Evolutionary conservation across 495 filamentous ascomycete species (phyloP).

Genomic region (Evernia prunastri): DNA sequence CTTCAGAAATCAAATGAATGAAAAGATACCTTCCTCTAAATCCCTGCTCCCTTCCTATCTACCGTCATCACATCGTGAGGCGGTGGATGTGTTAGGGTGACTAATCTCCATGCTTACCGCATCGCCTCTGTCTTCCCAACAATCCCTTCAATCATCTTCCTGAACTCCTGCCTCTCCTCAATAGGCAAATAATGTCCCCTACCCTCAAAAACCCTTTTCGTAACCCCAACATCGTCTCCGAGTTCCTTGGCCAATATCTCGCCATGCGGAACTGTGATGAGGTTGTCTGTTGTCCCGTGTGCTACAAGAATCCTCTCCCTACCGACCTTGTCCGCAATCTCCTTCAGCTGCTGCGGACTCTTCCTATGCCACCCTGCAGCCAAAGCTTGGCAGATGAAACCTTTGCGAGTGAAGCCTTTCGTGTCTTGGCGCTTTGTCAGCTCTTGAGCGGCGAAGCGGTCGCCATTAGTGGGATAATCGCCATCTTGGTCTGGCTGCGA

Average conservation of each 20-base stretch:
- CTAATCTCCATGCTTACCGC: neutral
- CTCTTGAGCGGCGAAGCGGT: constrained; percentile 72
- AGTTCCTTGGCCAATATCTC: constrained; percentile 47
- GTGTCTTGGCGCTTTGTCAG: constrained; percentile 54
- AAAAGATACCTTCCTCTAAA: too few relatives aligned
- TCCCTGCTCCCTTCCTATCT: neutral
- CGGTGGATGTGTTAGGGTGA: neutral
- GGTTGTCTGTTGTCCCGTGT: constrained; percentile 66
- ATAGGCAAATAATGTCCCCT: constrained; percentile 62
- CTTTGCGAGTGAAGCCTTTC: constrained; percentile 50
- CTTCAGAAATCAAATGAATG: too few relatives aligned
- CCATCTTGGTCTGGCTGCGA: constrained; percentile 50
- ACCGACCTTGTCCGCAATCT: constrained; percentile 58
- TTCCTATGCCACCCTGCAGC: constrained; percentile 77
- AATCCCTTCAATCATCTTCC: constrained; percentile 48
- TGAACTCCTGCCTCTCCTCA: constrained; percentile 56
- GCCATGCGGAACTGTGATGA: constrained; percentile 63
- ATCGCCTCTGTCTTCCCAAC: constrained; percentile 28
- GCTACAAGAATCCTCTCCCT: constrained; percentile 63
- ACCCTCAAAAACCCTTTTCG: constrained; percentile 51
- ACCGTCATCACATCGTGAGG: neutral
- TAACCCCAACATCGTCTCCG: constrained; percentile 38
- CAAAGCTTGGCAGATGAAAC: constrained; percentile 68
- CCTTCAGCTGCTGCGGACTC: constrained; percentile 50
- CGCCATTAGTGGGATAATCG: constrained; percentile 63